Percentiles rank a stretch among this genome's conserved stretches.
Evolutionary conservation across 495 filamentous ascomycete genomes (phyloP).

Genomic region (Amorphotheca resinae): DNA sequence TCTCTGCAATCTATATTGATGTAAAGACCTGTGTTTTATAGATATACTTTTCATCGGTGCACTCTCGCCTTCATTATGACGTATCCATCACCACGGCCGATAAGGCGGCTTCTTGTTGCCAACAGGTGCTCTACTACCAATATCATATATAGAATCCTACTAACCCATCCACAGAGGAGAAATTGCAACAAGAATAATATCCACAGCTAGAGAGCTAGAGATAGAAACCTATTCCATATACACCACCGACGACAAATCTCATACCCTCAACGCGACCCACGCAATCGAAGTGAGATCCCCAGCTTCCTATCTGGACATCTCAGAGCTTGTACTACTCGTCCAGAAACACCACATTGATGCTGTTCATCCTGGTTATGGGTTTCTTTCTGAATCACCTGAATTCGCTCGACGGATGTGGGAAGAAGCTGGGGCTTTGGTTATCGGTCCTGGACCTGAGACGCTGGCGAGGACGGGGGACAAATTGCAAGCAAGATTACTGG

Average conservation of each 20-base stretch:
- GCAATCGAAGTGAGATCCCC: conserved; percentile 36
- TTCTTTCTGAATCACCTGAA: conserved; percentile 45
- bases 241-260: conserved; percentile 39
- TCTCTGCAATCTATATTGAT: background rate
- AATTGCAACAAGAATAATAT: conserved; percentile 46
- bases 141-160: background rate
- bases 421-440: conserved; percentile 34
- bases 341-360: conserved; percentile 40
- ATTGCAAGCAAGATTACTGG: conserved; percentile 40
- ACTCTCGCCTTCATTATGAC: background rate
- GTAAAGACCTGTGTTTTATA: background rate
- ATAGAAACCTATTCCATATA: conserved; percentile 43
- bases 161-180: conserved; percentile 35
- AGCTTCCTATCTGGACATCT: conserved; percentile 38
- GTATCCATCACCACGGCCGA: conserved; percentile 23
- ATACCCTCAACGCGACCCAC: conserved; percentile 35
- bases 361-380: conserved; percentile 52
- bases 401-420: conserved; percentile 40
- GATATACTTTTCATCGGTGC: background rate
- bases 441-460: conserved; percentile 41
- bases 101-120: conserved; percentile 41
- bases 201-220: conserved; percentile 40
- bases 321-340: conserved; percentile 30
- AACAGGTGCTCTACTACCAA: conserved; percentile 33
- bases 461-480: conserved; percentile 44